Conservation (phyloP, 257 asterid genomes). For the Plantago ovata region DNA sequence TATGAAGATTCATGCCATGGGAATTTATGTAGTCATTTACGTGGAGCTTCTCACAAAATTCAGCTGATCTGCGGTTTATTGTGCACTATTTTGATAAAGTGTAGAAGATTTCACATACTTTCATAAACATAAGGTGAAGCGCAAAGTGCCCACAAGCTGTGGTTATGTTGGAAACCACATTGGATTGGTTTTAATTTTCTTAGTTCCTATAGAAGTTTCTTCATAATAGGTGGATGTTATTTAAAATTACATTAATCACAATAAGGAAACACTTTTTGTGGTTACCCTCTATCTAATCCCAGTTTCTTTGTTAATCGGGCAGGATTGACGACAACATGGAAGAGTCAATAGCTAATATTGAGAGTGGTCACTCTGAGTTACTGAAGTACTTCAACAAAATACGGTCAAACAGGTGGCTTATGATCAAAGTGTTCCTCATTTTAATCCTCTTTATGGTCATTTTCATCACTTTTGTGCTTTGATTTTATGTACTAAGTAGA, state of each 20-base stretch:
- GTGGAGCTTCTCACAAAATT: too few species aligned
- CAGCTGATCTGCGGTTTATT: too few species aligned
- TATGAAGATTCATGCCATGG: too few species aligned
- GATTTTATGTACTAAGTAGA: constrained; percentile 7
- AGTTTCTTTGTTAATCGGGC: constrained; percentile 20
- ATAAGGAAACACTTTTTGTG: neutral
- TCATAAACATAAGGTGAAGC: too few species aligned
- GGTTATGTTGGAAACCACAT: too few species aligned
- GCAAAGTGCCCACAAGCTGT: too few species aligned
- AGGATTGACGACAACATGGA: constrained; percentile 92
- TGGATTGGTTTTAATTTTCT: too few species aligned
- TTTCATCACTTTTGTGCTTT: constrained; percentile 67
- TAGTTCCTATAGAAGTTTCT: too few species aligned
- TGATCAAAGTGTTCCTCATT: constrained; percentile 73
- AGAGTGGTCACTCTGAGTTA: constrained; percentile 71
- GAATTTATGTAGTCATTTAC: too few species aligned
- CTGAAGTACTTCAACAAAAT: constrained; percentile 62
- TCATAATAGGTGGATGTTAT: neutral
- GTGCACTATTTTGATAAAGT: too few species aligned
- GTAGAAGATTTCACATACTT: too few species aligned
- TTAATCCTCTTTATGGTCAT: constrained; percentile 53
- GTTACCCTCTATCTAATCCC: neutral
- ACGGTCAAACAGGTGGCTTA: constrained; percentile 78
- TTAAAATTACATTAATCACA: neutral
- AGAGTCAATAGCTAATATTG: constrained; percentile 68